These are phyloP conservation scores for Jamesozyma gamospora DNA, from an alignment of 805 yeast species.

Conservation along the genomic window DNA sequence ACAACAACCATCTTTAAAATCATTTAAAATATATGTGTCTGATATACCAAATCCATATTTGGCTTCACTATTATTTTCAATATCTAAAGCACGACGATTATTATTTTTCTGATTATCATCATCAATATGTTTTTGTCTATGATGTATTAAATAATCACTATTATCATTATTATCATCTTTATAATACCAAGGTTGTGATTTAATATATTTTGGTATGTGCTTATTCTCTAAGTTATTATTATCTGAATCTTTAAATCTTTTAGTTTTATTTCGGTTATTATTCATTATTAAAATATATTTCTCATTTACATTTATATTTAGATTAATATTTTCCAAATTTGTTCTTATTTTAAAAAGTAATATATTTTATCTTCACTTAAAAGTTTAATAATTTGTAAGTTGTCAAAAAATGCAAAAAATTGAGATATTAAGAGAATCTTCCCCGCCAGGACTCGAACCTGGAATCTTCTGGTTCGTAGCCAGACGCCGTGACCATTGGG, in stretches of 20 bases:
- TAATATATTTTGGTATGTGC: conserved; percentile 27
- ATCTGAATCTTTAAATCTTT: background rate
- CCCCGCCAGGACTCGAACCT: conserved; percentile 50
- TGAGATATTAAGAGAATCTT: too few species aligned
- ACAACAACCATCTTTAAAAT: conserved; percentile 26
- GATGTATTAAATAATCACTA: conserved; percentile 48
- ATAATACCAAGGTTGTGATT: conserved; percentile 28
- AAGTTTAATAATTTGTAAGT: background rate
- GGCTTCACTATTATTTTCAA: conserved; percentile 41
- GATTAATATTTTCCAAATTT: too few species aligned
- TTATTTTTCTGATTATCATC: background rate
- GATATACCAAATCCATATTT: conserved; percentile 46
- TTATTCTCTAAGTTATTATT: conserved; percentile 11
- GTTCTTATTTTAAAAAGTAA: too few species aligned
- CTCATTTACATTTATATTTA: too few species aligned
- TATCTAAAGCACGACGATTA: conserved; percentile 32
- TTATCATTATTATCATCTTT: conserved; percentile 30
- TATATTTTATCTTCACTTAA: too few species aligned
- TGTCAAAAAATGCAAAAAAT: too few species aligned
- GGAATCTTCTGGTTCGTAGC: conserved; percentile 51
- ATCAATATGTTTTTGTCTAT: conserved; percentile 27
- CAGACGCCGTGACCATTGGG: conserved; percentile 72
- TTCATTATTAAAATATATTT: too few species aligned
- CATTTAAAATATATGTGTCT: conserved; percentile 33
- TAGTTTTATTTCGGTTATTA: background rate